Evolutionary conservation across 768 basidiomycete species (phyloP).

Genomic region (Bullera alba): DNA sequence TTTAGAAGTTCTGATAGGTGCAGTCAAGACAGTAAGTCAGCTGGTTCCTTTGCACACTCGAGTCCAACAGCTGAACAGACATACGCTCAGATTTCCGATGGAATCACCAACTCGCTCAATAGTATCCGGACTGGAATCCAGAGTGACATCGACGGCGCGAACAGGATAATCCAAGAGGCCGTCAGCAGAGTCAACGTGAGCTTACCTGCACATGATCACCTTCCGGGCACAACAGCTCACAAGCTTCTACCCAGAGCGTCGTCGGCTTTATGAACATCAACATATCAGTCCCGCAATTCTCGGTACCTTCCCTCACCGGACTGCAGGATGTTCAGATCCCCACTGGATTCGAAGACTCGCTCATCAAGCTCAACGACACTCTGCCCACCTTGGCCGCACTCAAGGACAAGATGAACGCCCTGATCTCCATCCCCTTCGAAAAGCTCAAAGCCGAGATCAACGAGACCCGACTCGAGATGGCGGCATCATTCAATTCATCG

Average conservation of each 20-base stretch:
- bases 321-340: constrained; percentile 77
- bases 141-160: constrained; percentile 60
- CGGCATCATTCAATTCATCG: constrained; percentile 58
- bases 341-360: constrained; percentile 61
- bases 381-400: constrained; percentile 72
- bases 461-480: constrained; percentile 66
- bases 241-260: constrained; percentile 49
- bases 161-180: constrained; percentile 59
- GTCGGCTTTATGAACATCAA: constrained; percentile 58
- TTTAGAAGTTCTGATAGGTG: constrained; percentile 68
- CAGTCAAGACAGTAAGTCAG: constrained; percentile 67
- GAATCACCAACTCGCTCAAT: constrained; percentile 57
- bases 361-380: constrained; percentile 70
- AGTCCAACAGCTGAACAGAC: not conserved
- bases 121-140: constrained; percentile 66
- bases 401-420: constrained; percentile 61
- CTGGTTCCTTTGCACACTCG: not conserved
- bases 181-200: constrained; percentile 62
- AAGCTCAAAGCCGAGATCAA: constrained; percentile 82
- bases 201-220: not conserved
- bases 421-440: constrained; percentile 67
- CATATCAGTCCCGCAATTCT: constrained; percentile 59
- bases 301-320: constrained; percentile 64
- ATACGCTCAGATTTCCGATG: constrained; percentile 64
- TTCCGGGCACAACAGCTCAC: not conserved